Conservation (phyloP, 2,329 filamentous ascomycete genomes). For the Pseudogymnoascus pannorum region DNA sequence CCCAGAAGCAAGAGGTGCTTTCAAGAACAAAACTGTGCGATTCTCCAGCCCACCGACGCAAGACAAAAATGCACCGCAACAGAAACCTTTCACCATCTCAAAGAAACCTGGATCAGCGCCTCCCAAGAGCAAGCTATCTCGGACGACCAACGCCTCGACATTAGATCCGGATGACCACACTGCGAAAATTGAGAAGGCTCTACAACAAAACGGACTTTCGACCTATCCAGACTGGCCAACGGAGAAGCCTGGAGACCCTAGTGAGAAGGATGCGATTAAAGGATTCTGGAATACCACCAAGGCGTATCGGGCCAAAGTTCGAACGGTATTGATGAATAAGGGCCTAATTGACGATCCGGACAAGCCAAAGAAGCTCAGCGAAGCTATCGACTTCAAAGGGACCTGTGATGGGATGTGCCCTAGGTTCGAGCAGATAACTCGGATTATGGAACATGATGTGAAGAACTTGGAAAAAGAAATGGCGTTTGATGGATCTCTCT, state of each 20-base stretch:
- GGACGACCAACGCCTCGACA: not conserved
- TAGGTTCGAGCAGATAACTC: constrained; percentile 55
- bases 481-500: constrained; percentile 33
- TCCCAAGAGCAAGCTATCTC: constrained; percentile 8
- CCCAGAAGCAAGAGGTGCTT: constrained; percentile 16
- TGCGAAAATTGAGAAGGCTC: constrained; percentile 43
- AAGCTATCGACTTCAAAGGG: constrained; percentile 60
- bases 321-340: constrained; percentile 49
- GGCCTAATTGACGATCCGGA: constrained; percentile 59
- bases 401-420: constrained; percentile 66
- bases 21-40: constrained; percentile 22
- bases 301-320: constrained; percentile 48
- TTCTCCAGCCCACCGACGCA: constrained; percentile 17
- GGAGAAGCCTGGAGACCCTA: constrained; percentile 44
- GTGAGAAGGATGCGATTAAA: constrained; percentile 45
- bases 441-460: constrained; percentile 55
- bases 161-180: constrained; percentile 28
- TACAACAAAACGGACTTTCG: constrained; percentile 42
- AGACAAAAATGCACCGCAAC: not conserved
- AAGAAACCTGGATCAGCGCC: constrained; percentile 3
- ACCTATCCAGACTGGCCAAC: constrained; percentile 43
- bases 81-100: constrained; percentile 3
- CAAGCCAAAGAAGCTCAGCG: constrained; percentile 51
- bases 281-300: constrained; percentile 49
- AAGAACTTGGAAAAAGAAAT: constrained; percentile 46